Percentiles rank a stretch among this genome's conserved stretches.
These are phyloP conservation scores for Penicillium sp. DNA, from an alignment of 2,329 filamentous ascomycete species.

Conservation along the genomic window DNA sequence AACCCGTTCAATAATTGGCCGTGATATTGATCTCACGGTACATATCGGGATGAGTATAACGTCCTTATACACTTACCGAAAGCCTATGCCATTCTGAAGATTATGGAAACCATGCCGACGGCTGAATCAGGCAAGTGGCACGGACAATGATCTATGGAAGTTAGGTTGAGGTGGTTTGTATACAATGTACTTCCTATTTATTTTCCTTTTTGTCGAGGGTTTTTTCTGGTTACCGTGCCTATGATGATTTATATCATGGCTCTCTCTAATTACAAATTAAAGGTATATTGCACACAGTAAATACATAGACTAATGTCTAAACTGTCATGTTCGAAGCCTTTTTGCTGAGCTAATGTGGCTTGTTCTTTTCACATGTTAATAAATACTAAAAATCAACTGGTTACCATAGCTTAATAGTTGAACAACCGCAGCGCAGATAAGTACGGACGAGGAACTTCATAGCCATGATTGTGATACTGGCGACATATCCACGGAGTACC, in stretches of 20 bases:
- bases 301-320: neutral
- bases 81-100: constrained; percentile 14
- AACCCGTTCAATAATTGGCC: neutral
- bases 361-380: constrained; percentile 2
- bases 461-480: neutral
- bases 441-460: neutral
- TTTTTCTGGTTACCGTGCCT: neutral
- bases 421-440: neutral
- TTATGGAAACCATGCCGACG: constrained; percentile 6
- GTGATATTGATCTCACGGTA: neutral
- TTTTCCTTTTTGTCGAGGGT: neutral
- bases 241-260: neutral
- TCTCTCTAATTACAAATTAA: neutral
- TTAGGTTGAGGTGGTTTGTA: neutral
- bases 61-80: neutral
- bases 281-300: neutral
- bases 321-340: neutral
- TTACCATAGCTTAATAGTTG: neutral
- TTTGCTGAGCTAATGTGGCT: neutral
- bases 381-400: neutral
- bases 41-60: neutral
- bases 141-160: constrained; percentile 12
- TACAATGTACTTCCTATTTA: neutral
- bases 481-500: neutral
- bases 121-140: constrained; percentile 16